Conservation (phyloP, 1,284 basidiomycete species). For the Moesziomyces sp. region DNA sequence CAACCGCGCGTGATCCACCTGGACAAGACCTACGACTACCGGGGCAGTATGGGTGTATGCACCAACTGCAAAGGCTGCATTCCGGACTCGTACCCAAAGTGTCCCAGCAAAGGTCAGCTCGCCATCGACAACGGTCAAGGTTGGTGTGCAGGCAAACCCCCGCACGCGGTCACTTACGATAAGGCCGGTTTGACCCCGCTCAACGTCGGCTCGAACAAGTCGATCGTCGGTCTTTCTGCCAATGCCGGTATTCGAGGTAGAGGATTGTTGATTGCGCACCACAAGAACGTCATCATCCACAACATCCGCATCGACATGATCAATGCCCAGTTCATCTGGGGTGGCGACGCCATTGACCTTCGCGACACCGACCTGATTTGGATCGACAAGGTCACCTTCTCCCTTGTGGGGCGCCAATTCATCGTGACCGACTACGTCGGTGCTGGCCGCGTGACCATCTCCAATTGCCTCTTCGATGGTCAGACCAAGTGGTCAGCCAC, state of each 20-base stretch:
- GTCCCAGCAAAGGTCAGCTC: conserved; percentile 65
- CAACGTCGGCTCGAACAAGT: conserved; percentile 19
- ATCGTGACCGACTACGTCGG: conserved; percentile 34
- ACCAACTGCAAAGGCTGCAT: conserved; percentile 59
- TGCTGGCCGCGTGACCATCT: conserved; percentile 27
- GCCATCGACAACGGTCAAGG: conserved; percentile 63
- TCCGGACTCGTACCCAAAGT: conserved; percentile 54
- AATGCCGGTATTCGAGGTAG: conserved; percentile 64
- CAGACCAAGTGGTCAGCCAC: conserved; percentile 37
- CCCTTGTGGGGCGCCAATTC: conserved; percentile 42
- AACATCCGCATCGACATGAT: conserved; percentile 61
- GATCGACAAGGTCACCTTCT: conserved; percentile 57
- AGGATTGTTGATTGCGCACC: conserved; percentile 35
- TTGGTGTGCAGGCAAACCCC: conserved; percentile 62
- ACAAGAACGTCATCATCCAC: conserved; percentile 68
- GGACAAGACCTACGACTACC: conserved; percentile 67
- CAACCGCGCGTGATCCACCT: conserved; percentile 67
- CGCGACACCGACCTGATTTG: conserved; percentile 47
- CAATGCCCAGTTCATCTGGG: conserved; percentile 42
- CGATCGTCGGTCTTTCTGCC: conserved; percentile 40
- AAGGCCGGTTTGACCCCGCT: conserved; percentile 44
- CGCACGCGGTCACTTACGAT: conserved; percentile 43
- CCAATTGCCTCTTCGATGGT: conserved; percentile 42
- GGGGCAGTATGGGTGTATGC: conserved; percentile 46
- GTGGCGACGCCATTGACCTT: conserved; percentile 58